A percentile compares a stretch with the other conserved stretches of the same genome.
These are phyloP conservation scores for Blepharisma stoltei DNA, from an alignment of 73 alveolate species.

Conservation along the genomic window DNA sequence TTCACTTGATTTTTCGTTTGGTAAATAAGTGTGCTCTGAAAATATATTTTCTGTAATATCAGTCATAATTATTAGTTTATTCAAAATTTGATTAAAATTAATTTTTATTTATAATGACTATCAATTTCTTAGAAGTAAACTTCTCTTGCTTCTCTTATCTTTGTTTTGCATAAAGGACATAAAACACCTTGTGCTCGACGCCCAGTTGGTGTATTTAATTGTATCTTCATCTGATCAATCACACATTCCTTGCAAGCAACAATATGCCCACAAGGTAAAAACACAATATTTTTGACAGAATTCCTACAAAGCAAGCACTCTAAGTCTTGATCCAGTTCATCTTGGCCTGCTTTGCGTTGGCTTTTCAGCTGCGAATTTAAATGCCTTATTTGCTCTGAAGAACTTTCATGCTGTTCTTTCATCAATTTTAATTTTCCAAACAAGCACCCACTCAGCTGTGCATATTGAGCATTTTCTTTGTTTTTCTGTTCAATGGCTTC, in stretches of 20 bases:
- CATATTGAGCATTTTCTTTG: not conserved
- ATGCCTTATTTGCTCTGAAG: not conserved
- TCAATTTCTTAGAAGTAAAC: not conserved
- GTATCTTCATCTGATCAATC: not conserved
- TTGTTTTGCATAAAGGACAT: not conserved
- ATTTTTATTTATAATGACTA: too few relatives aligned
- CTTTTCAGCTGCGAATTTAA: not conserved
- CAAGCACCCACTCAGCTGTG: not conserved
- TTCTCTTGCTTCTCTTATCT: conserved; percentile 22
- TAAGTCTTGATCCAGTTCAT: not conserved
- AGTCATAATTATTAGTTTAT: too few relatives aligned
- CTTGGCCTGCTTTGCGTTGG: not conserved
- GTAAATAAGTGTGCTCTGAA: too few relatives aligned
- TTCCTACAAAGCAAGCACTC: conserved; percentile 7
- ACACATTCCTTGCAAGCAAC: conserved; percentile 2
- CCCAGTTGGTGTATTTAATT: not conserved
- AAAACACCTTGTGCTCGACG: not conserved
- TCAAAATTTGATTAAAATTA: too few relatives aligned
- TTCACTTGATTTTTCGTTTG: too few relatives aligned
- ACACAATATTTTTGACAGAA: conserved; percentile 2
- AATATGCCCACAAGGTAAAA: conserved; percentile 28
- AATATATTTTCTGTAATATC: too few relatives aligned
- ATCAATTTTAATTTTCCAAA: not conserved
- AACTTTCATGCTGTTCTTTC: not conserved
- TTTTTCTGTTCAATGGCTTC: not conserved